Conservation (phyloP, 192 early-diverging fungal genomes). For the Coemansia sp. region DNA sequence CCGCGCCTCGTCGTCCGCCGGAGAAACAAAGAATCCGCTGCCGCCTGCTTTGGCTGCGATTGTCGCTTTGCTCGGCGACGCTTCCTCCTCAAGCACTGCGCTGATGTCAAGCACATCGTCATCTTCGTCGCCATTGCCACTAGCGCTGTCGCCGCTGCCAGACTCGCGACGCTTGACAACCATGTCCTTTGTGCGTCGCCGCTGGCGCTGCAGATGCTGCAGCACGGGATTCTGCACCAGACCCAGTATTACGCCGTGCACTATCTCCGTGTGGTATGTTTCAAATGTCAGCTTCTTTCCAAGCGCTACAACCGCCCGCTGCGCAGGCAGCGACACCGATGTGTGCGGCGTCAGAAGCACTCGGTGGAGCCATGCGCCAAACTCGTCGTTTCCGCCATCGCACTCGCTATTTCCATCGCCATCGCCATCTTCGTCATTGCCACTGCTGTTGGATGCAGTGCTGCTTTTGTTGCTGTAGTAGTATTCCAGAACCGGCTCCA, state of each 20-base stretch:
- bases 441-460: neutral
- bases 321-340: constrained; percentile 45
- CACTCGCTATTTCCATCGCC: neutral
- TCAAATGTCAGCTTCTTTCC: constrained; percentile 42
- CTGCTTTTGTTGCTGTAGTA: constrained; percentile 27
- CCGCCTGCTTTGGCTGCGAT: neutral
- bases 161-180: constrained; percentile 33
- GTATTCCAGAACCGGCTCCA: constrained; percentile 38
- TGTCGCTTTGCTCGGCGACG: neutral
- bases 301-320: constrained; percentile 41
- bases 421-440: neutral
- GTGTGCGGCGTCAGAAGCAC: constrained; percentile 50
- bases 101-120: constrained; percentile 1
- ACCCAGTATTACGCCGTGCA: constrained; percentile 49
- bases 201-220: constrained; percentile 34
- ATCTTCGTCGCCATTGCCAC: neutral
- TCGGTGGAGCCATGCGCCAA: constrained; percentile 54
- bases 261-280: constrained; percentile 51
- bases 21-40: constrained; percentile 34
- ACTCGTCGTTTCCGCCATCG: constrained; percentile 13
- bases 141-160: constrained; percentile 3
- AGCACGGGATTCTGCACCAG: constrained; percentile 41
- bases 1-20: constrained; percentile 44
- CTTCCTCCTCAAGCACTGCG: constrained; percentile 1
- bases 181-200: constrained; percentile 40